Evolutionary conservation across 2,329 filamentous ascomycete species (phyloP), one percentile per base, ranked within the genome.

Genomic region (Exophiala phaeomuriformis): DNA sequence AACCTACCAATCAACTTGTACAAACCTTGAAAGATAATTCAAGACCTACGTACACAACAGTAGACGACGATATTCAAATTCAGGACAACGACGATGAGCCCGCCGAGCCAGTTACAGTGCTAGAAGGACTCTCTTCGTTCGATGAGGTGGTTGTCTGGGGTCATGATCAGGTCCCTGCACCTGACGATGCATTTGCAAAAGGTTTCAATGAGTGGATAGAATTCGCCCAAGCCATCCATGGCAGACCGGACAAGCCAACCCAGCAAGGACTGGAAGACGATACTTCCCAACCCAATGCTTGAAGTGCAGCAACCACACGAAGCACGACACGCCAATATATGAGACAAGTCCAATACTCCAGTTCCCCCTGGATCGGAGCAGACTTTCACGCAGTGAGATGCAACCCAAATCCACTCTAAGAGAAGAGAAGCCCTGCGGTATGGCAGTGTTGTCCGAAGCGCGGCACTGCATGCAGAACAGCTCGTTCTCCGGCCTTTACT

Each of bases 101-200:
- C 39, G 63, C 66, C 5, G 74, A 79, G 28, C 75, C 79, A 1
- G 78, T 81, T 6, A 75, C 75, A 19, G 41, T 77, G 1, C 68
- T 91, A 61, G 77, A 86, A 47, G 74, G 81, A 41, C 75, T 83
- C 19, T 83, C 82, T 1, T 76, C 76, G 10, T 96, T 96, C 65
- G 81, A 89, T 4, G 76, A 86, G 51, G 68, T 95, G 47, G 71
- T 88, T 2, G 77, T 95, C n/a, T 97, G 90, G 90, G 84, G 80
- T 0, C 90, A 95, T 67, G 90, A 93, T 61, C 69, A 72, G 1
- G 63, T 80, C 47, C 82, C 82, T 4, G 82, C 85, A 55, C 75
- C 76, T 0, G 75, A 75, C 30, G 88, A 95, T 69, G 74, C 79
- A 1, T 93, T 89, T 66, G 74, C 88, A 3, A 84, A 85, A 66